Conservation (phyloP, 1,284 basidiomycete genomes). For the Naganishia sp. region DNA sequence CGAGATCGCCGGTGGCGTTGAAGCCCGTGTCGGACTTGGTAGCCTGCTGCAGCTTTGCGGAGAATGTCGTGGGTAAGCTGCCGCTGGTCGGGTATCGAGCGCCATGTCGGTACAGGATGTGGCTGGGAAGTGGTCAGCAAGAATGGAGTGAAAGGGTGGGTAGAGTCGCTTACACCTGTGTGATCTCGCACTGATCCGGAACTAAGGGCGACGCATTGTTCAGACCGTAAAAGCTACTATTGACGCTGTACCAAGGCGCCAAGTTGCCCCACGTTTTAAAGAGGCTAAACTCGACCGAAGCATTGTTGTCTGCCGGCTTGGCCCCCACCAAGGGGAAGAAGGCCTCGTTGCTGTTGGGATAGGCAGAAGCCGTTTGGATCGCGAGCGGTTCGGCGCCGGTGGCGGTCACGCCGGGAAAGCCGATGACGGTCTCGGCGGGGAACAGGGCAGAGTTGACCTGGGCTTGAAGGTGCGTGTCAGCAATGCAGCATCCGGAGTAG, state of each 20-base stretch:
- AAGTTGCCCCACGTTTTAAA: slow-evolving; percentile 80
- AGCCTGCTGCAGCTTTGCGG: slow-evolving; percentile 42
- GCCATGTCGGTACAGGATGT: slow-evolving; percentile 68
- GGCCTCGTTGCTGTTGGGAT: slow-evolving; percentile 52
- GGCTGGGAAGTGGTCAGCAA: slow-evolving; percentile 40
- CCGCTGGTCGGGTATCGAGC: slow-evolving; percentile 52
- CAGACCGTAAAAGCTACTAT: slow-evolving; percentile 70
- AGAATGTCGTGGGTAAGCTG: slow-evolving; percentile 42
- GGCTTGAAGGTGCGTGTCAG: slow-evolving; percentile 29
- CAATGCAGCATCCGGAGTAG: slow-evolving; percentile 2
- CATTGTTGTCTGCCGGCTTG: slow-evolving; percentile 35
- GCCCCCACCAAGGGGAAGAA: slow-evolving; percentile 53
- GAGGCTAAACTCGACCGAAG: slow-evolving; percentile 57
- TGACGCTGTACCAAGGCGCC: slow-evolving; percentile 76
- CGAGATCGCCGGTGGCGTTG: slow-evolving; percentile 48
- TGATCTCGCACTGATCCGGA: slow-evolving; percentile 67
- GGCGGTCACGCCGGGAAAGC: slow-evolving; percentile 57
- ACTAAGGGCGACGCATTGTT: slow-evolving; percentile 49
- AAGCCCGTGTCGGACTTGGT: slow-evolving; percentile 37
- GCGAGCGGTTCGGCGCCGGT: slow-evolving; percentile 60
- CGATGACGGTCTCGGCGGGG: slow-evolving; percentile 56
- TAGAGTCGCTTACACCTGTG: slow-evolving; percentile 56
- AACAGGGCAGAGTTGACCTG: slow-evolving; percentile 49
- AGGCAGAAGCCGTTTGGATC: slow-evolving; percentile 56
- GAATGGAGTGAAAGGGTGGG: too few relatives aligned